A percentile compares a stretch with the other conserved stretches of the same genome.
These are phyloP conservation scores for Wickerhamomyces ciferrii DNA, from an alignment of 805 yeast species.

Conservation along the genomic window DNA sequence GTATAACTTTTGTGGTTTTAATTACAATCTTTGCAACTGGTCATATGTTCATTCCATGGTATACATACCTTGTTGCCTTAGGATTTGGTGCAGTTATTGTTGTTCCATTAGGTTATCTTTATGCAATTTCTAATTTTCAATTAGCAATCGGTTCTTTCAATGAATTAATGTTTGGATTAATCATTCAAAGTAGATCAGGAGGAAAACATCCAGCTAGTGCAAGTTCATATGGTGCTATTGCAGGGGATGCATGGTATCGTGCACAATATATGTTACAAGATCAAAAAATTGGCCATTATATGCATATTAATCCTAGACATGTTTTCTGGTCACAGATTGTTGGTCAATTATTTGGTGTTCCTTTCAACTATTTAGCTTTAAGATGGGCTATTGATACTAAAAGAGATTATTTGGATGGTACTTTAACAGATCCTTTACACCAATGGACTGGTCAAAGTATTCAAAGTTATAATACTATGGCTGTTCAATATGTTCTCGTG, in stretches of 20 bases:
- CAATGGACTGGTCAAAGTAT: conserved; percentile 4
- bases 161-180: conserved; percentile 41
- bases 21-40: conserved; percentile 29
- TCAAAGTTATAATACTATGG: neutral
- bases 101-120: conserved; percentile 43
- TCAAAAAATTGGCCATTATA: conserved; percentile 48
- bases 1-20: conserved; percentile 29
- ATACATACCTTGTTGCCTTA: conserved; percentile 31
- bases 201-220: conserved; percentile 44
- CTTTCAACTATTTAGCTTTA: conserved; percentile 43
- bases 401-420: conserved; percentile 20
- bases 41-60: conserved; percentile 24
- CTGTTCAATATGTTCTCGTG: conserved; percentile 3
- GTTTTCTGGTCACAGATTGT: conserved; percentile 46
- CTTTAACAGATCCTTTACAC: conserved; percentile 1
- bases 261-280: conserved; percentile 33
- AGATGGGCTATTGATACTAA: conserved; percentile 41
- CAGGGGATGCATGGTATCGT: conserved; percentile 49
- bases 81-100: conserved; percentile 39
- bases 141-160: conserved; percentile 47
- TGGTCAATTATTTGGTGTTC: conserved; percentile 50
- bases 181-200: conserved; percentile 28
- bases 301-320: conserved; percentile 43
- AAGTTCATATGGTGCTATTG: conserved; percentile 42
- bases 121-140: conserved; percentile 47